These are phyloP conservation scores for Piromyces finnis DNA, from an alignment of 192 early-diverging fungal species.

Conservation along the genomic window DNA sequence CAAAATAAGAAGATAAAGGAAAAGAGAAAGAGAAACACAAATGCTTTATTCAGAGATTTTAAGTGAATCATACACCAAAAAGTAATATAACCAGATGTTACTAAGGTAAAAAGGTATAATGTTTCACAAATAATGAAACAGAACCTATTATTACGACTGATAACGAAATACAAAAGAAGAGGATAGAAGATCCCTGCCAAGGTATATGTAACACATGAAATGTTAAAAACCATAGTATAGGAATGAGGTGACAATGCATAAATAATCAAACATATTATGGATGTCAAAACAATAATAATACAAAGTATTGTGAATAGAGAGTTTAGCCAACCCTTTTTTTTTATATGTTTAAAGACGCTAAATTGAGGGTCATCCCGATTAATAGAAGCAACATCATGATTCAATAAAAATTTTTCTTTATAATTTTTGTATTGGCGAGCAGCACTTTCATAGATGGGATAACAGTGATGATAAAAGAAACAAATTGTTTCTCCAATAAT, in stretches of 20 bases:
- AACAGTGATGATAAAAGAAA: background rate
- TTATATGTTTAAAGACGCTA: background rate
- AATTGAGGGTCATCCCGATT: background rate
- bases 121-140: background rate
- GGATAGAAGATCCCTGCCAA: background rate
- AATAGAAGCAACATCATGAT: background rate
- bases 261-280: background rate
- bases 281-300: background rate
- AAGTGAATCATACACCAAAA: background rate
- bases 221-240: background rate
- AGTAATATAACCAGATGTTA: background rate
- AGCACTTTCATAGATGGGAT: background rate
- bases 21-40: background rate
- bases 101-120: background rate
- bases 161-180: background rate
- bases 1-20: background rate
- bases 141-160: background rate
- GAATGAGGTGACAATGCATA: background rate
- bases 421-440: background rate
- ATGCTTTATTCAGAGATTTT: background rate
- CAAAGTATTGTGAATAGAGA: background rate
- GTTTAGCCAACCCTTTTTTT: background rate
- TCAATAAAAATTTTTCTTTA: background rate
- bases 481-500: background rate
- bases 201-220: background rate